Evolutionary conservation across 192 early-diverging fungal genomes (phyloP), one percentile per base, ranked within the genome.

Genomic region (Backusella mclennaniae): DNA sequence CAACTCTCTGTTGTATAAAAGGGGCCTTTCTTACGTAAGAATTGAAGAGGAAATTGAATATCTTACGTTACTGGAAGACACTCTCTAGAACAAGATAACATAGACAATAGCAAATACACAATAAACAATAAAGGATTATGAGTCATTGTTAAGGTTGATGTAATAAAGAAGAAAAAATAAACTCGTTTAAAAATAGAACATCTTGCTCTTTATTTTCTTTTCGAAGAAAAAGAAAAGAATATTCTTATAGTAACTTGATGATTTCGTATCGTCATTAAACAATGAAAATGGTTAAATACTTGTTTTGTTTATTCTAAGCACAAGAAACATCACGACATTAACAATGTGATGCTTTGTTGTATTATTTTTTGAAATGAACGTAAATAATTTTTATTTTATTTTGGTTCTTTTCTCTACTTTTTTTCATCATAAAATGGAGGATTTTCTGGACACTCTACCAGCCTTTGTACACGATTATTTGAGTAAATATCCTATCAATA

Each of bases 401-500:
- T 76, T 41, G 26, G 36, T 35, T 44, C 31, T 39, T 44, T 53
- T 42, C 35, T 69, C 17, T 38, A 7, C 12, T 35, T 35, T 76
- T 35, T 76, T 59, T 39, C 59, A 33, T 33, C 33, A 36, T 14
- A 35, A 63, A 29, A 82, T 82, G 80, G 80, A 82, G 46, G 72
- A 52, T 26, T 82, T 82, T 46, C 29, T 82, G 17, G 46, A 69
- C 15, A 82, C 76, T 46, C 67, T 82, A 44, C 80, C 80, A 66
- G 69, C 73, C n/a, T 77, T 75, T 77, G 80, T 82, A 14, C 81
- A 82, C 31, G 29, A 67, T 2, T 78, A 59, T 29, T 14, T 82
- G 23, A 68, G 71, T 46, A 69, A 76, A 42, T 56, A 82, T 39
- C 77, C 81, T 39, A 72, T 69, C 23, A 77, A 78, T 12, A 39